phyloP scores from a whole-genome alignment of 164 flowering plant species.

The Chloranthus sessilifolius region DNA sequence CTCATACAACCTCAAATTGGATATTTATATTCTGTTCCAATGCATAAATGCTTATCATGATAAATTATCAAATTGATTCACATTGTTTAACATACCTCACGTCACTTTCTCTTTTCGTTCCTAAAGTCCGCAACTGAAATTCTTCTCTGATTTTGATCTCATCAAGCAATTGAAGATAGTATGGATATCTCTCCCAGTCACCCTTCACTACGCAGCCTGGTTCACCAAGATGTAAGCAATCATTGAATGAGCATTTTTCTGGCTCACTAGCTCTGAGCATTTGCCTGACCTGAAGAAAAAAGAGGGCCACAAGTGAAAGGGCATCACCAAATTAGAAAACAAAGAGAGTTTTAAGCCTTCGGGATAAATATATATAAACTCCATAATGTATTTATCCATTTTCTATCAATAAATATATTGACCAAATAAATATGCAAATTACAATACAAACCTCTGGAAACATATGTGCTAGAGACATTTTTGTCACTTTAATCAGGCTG shows the following conservation, averaged over 20 bases:
- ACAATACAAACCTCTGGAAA: constrained; percentile 78
- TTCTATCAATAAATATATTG: too few relatives aligned
- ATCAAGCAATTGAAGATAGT: constrained; percentile 86
- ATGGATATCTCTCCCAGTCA: constrained; percentile 91
- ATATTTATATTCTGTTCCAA: too few relatives aligned
- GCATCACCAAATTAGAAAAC: neutral
- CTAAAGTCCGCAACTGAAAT: constrained; percentile 73
- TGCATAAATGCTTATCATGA: too few relatives aligned
- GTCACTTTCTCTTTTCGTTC: constrained; percentile 87
- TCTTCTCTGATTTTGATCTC: constrained; percentile 91
- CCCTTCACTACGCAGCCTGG: constrained; percentile 75
- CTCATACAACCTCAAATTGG: too few relatives aligned
- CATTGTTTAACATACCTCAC: constrained; percentile 61
- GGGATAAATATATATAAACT: too few relatives aligned
- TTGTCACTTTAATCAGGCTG: constrained; percentile 82
- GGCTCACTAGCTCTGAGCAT: constrained; percentile 42
- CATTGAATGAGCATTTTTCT: constrained; percentile 67
- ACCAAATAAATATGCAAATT: neutral
- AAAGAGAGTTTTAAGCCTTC: too few relatives aligned
- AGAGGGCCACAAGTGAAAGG: neutral
- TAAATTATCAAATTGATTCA: too few relatives aligned
- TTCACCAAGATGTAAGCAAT: constrained; percentile 93
- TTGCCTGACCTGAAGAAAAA: constrained; percentile 47
- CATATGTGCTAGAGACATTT: constrained; percentile 61
- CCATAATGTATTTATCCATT: too few relatives aligned